Percentiles rank a stretch among this genome's conserved stretches.
phyloP scores from a whole-genome alignment of 805 yeast species.

The Metschnikowia shivogae region DNA sequence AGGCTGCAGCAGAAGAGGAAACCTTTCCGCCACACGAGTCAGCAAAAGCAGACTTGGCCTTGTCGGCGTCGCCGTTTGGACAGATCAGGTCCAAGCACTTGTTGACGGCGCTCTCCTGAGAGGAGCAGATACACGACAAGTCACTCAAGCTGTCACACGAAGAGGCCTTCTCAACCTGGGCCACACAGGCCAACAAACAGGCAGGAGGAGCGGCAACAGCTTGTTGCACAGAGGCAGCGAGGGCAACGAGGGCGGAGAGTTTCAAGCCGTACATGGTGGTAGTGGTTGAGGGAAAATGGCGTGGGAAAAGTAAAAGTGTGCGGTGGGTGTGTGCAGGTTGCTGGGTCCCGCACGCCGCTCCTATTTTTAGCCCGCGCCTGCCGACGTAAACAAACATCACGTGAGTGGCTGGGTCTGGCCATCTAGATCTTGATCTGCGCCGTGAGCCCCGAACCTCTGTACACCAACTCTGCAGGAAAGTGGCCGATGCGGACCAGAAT shows the following conservation, averaged over 20 bases:
- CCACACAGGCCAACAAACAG: slow-evolving; percentile 84
- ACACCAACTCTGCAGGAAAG: slow-evolving; percentile 40
- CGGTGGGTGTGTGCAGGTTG: slow-evolving; percentile 5
- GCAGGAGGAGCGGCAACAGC: slow-evolving; percentile 82
- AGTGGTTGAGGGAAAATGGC: slow-evolving; percentile 1
- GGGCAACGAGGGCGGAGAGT: slow-evolving; percentile 19
- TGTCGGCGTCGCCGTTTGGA: slow-evolving; percentile 55
- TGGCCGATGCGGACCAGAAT: slow-evolving; percentile 37
- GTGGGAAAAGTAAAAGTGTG: slow-evolving; percentile 3
- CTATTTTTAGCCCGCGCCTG: slow-evolving; percentile 4
- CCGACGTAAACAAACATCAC: slow-evolving; percentile 12
- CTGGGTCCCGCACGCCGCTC: slow-evolving; percentile 4
- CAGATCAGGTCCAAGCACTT: slow-evolving; percentile 65
- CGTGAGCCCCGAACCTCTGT: slow-evolving; percentile 42
- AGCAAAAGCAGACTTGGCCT: slow-evolving; percentile 59
- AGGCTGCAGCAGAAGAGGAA: slow-evolving; percentile 24
- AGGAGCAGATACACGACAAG: slow-evolving; percentile 63
- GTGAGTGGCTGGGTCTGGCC: no score
- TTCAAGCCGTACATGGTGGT: slow-evolving; percentile 15
- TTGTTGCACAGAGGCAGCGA: slow-evolving; percentile 40
- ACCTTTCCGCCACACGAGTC: slow-evolving; percentile 47
- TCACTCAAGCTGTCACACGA: slow-evolving; percentile 58
- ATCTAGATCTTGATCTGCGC: slow-evolving; percentile 33
- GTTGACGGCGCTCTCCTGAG: slow-evolving; percentile 49
- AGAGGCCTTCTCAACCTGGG: slow-evolving; percentile 58